Base-by-base conservation (phyloP, 2,329 filamentous ascomycete species). In the Fusarium paranaense region DNA sequence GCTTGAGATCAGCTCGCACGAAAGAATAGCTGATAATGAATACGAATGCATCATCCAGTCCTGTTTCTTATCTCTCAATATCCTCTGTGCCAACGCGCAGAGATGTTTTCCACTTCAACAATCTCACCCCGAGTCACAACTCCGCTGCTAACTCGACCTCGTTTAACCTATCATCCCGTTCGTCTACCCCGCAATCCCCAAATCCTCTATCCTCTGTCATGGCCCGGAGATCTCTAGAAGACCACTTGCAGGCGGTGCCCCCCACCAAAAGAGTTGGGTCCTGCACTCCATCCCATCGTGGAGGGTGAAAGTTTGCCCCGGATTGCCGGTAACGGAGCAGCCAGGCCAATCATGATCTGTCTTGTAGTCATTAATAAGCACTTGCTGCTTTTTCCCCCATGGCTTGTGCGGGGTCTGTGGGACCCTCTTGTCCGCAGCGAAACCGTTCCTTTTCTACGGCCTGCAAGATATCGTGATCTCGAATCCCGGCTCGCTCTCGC, bases 271-370 rank as follows among this genome's bases (percentile, higher is more conserved):
- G 52, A 64, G 37, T 27, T 22, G n/a, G 27, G 45, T n/a, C 45
- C 45, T 50, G 45, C 45, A 30, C 22, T 30, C 27, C 18, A 30
- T 30, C 27, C 6, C 13, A 61, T 22, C n/a, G 27, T 64, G 35
- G 60, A 64, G 66, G 62, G 30, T 60, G 57, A 37, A 22, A 30
- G 45, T 25, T 30, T 50, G 30, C 22, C 52, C 62, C 35, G 69
- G 60, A 50, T 64, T 42, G 54, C 71, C 68, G 71, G 71, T 73
- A 73, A 74, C 71, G 61, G 67, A 73, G 59, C 27, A n/a, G 6
- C 4, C 59, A n/a, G 22, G 10, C 59, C 59, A 62, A 50, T 62
- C n/a, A 62, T 5, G 33, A 14, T 14, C 18, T 33, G 20, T 18
- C 30, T 30, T 38, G 60, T 52, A 52, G 32, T 32, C 45, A 54